Base-by-base conservation (phyloP, 371 early-diverging fungal genomes). In the Mortierella sp. region DNA sequence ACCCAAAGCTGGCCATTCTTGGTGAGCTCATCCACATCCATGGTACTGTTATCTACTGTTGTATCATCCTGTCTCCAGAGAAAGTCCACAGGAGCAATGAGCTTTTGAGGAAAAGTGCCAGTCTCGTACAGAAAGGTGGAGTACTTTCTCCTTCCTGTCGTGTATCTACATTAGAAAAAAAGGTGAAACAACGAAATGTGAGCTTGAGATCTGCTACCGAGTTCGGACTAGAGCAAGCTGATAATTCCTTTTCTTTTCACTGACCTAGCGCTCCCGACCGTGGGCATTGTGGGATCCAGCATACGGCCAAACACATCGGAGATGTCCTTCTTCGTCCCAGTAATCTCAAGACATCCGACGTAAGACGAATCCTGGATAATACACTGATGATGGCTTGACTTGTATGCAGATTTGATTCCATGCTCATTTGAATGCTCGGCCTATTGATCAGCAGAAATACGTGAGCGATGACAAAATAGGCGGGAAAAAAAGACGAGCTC, bases 351-450 rank as follows among this genome's bases (percentile, higher is more conserved):
- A 26, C 90, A 90, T 4, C 83, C 81, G 51, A 80, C 81, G 68
- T 94, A 98, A 19, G 97, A 96, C 1, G 86, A 88, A 78, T 98
- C 98, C 62, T 93, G 93, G 2, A 92, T 64, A 37, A 92, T 83
- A 14, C 89, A 89, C 21, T 86, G 82, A 39, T 93, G 85, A 47
- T 88, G 88, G 41, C 90, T 90, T 0, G 95, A 91, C 17, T 93
- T 81, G 79, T 92, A 95, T 0, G 87, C 83, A 0, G 94, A 83
- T 41, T 92, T 82, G 15, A 87, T 84, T 54, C 92, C 89, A 79
- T 97, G 95, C 48, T 91, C 92, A 73, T 93, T 97, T 8, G 96
- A 94, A 44, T 89, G 86, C n/a, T 87, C 84, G 11, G 94, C 87
- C 89, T 88, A 58, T 69, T n/a, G n/a, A n/a, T n/a, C n/a, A 27